These are phyloP conservation scores for Pythium angustatum DNA, from an alignment of 352 stramenopile genomes.

Conservation along the genomic window DNA sequence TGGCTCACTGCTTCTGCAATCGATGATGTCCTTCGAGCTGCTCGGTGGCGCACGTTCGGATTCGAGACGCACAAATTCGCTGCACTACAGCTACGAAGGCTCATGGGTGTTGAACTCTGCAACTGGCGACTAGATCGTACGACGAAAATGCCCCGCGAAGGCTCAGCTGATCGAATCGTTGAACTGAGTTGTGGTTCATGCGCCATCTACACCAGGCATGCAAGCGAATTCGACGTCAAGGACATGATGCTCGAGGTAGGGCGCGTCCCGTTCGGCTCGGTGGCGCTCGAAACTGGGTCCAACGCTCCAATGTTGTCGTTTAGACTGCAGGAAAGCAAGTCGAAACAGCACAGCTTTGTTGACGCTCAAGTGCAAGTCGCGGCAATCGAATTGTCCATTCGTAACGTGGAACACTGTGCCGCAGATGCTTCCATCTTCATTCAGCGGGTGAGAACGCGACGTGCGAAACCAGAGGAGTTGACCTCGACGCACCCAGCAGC, in stretches of 20 bases:
- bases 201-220: neutral
- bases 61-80: neutral
- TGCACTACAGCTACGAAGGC: neutral
- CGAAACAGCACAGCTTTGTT: constrained; percentile 23
- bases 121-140: constrained; percentile 15
- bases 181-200: constrained; percentile 6
- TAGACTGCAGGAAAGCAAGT: constrained; percentile 25
- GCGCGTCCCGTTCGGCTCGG: neutral
- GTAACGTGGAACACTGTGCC: neutral
- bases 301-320: constrained; percentile 7
- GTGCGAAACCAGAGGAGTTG: neutral
- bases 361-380: constrained; percentile 1
- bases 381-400: neutral
- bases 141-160: constrained; percentile 11
- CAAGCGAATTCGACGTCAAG: neutral
- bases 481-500: neutral
- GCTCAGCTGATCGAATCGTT: constrained; percentile 16
- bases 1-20: constrained; percentile 8
- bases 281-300: neutral
- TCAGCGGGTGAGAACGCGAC: neutral
- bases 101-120: constrained; percentile 10
- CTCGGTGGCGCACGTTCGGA: constrained; percentile 3
- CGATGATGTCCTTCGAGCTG: constrained; percentile 7
- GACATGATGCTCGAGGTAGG: constrained; percentile 11
- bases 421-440: constrained; percentile 2